These are phyloP conservation scores for Pelargonium citronellum DNA, from an alignment of 441 rosid species.

Conservation along the genomic window DNA sequence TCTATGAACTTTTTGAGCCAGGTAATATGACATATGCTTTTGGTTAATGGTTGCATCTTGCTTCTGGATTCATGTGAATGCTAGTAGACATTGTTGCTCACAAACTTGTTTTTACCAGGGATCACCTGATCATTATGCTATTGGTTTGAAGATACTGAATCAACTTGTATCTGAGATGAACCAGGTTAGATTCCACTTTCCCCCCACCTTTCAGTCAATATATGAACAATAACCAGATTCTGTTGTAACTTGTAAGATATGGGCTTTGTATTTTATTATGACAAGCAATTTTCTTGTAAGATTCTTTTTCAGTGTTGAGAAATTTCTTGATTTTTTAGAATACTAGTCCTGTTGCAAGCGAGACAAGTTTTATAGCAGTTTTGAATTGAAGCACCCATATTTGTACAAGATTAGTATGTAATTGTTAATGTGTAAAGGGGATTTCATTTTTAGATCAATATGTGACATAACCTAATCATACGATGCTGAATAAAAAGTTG, in stretches of 20 bases:
- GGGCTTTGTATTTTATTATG: neutral
- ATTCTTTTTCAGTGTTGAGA: neutral
- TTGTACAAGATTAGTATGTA: neutral
- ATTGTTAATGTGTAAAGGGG: neutral
- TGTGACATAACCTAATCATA: neutral
- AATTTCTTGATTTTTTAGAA: neutral
- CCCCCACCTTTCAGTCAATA: neutral
- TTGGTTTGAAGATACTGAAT: constrained; percentile 92
- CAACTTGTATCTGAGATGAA: constrained; percentile 98
- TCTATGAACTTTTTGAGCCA: constrained; percentile 79
- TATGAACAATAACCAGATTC: neutral
- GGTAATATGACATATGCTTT: constrained; percentile 37
- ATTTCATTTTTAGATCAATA: neutral
- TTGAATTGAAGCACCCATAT: neutral
- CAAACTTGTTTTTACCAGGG: constrained; percentile 44
- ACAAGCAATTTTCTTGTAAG: neutral
- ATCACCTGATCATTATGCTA: constrained; percentile 61
- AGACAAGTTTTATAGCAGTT: neutral
- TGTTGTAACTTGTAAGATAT: neutral
- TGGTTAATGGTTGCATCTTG: neutral
- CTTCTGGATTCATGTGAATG: neutral
- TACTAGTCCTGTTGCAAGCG: neutral
- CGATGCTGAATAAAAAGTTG: neutral
- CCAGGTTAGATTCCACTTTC: constrained; percentile 50
- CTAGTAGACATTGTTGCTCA: constrained; percentile 18